A percentile compares a stretch with the other conserved stretches of the same genome.
Conservation (phyloP, 2,329 filamentous ascomycete species). For the Penicillium nordicum region DNA sequence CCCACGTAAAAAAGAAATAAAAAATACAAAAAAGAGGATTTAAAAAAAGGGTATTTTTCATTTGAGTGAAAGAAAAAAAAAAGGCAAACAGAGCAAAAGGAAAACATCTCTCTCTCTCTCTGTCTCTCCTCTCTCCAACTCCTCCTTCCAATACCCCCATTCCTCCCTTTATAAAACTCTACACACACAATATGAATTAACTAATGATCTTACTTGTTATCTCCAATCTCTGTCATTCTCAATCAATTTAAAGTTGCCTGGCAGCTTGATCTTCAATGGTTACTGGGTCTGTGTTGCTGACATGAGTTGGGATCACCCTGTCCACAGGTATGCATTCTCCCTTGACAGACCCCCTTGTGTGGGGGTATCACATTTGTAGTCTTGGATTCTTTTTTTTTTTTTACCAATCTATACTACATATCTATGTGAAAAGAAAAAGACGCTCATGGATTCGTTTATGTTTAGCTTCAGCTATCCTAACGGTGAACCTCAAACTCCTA, state of each 20-base stretch:
- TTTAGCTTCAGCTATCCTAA: conserved; percentile 46
- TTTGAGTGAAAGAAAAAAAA: not conserved
- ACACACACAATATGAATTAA: conserved; percentile 1
- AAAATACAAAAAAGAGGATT: conserved; percentile 2
- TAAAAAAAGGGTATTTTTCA: conserved; percentile 9
- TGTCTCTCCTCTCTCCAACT: conserved; percentile 7
- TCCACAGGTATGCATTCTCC: conserved; percentile 41
- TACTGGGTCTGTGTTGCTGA: conserved; percentile 36
- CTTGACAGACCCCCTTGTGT: conserved; percentile 15
- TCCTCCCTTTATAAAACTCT: not conserved
- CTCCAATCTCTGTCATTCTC: conserved; percentile 9
- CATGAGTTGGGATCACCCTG: conserved; percentile 48
- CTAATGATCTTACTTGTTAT: not conserved
- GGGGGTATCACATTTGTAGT: conserved; percentile 11
- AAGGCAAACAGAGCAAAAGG: conserved; percentile 37
- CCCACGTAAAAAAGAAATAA: conserved; percentile 14
- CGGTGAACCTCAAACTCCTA: conserved; percentile 48
- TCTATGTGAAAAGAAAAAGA: conserved; percentile 8
- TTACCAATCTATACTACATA: conserved; percentile 3
- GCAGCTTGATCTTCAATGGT: conserved; percentile 38
- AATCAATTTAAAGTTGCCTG: conserved; percentile 31
- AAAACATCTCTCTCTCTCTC: conserved; percentile 27
- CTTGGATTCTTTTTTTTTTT: not conserved
- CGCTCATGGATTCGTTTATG: conserved; percentile 34
- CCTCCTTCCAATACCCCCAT: conserved; percentile 6